Conservation (phyloP, 2,329 filamentous ascomycete genomes). For the Beauveria rudraprayagi region DNA sequence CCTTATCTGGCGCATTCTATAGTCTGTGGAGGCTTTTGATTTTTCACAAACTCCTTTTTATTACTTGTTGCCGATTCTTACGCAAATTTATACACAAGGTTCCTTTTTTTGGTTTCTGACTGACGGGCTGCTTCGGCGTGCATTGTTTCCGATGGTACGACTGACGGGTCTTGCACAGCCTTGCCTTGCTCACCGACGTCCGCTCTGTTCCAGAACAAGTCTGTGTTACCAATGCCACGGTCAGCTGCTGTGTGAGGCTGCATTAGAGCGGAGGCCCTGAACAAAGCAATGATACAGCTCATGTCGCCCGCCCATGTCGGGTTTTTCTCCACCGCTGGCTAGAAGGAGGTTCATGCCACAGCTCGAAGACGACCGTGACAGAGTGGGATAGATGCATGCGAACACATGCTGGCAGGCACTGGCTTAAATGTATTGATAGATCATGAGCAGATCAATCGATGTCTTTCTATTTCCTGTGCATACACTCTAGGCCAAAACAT, state of each 20-base stretch:
- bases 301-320: no score
- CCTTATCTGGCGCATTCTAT: slow-evolving; percentile 9
- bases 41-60: slow-evolving; percentile 3
- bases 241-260: no score
- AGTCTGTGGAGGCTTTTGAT: slow-evolving; percentile 6
- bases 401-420: no score
- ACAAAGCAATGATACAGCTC: no score
- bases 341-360: no score
- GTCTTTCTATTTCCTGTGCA: not conserved
- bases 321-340: no score
- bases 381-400: no score
- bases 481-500: not conserved
- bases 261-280: no score
- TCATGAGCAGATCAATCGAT: not conserved
- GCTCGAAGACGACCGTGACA: no score
- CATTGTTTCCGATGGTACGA: not conserved
- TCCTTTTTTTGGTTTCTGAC: not conserved
- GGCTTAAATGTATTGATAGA: not conserved
- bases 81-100: slow-evolving; percentile 7
- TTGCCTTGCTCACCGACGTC: no score
- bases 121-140: not conserved
- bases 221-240: no score
- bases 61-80: slow-evolving; percentile 1
- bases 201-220: no score
- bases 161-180: not conserved